Evolutionary conservation across 148 eudicot genomes (phyloP).

Genomic region (Chenopodium suecicum): DNA sequence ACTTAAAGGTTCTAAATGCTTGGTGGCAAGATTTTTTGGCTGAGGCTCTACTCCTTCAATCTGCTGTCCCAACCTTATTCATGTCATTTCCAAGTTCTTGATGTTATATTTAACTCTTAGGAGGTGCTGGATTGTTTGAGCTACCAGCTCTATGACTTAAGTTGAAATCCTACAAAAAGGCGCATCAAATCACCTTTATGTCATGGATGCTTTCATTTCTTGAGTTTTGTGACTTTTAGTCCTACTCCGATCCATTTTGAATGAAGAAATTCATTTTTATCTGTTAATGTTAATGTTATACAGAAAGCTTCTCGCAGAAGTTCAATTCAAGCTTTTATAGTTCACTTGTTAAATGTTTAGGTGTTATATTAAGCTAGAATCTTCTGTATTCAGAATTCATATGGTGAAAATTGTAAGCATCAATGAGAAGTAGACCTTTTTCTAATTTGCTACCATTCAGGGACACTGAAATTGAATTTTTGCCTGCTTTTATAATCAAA

Average conservation of each 20-base stretch:
- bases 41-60: background rate
- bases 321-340: background rate
- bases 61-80: background rate
- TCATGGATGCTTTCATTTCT: background rate
- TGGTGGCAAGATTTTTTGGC: background rate
- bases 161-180: too few species aligned
- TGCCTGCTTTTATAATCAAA: too few species aligned
- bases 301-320: background rate
- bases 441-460: too few species aligned
- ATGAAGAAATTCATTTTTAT: background rate
- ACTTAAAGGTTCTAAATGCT: constrained; percentile 7
- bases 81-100: constrained; percentile 14
- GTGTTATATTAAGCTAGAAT: too few species aligned
- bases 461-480: too few species aligned
- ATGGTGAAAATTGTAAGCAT: too few species aligned
- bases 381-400: too few species aligned
- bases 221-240: background rate
- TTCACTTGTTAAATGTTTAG: too few species aligned
- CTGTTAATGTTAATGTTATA: background rate
- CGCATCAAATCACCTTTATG: background rate
- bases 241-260: background rate
- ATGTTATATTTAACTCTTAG: background rate
- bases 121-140: background rate
- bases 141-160: too few species aligned
- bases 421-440: too few species aligned